phyloP scores from a whole-genome alignment of 164 flowering plant genomes.

The Sextonia rubra region DNA sequence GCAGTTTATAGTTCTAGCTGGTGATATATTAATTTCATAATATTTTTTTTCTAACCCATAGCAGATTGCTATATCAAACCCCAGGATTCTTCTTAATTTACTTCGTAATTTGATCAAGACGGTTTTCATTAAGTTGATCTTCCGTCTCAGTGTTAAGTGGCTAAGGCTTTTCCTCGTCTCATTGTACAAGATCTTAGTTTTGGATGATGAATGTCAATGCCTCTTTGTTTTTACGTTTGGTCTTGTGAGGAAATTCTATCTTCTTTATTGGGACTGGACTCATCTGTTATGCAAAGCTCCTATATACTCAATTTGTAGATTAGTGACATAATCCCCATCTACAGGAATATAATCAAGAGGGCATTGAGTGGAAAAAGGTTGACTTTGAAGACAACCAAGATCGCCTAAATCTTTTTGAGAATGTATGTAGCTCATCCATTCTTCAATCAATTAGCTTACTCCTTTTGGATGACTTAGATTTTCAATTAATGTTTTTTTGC shows the following conservation, averaged over 20 bases:
- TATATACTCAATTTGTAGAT: not conserved
- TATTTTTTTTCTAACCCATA: no score
- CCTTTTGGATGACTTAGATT: not conserved
- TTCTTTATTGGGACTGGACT: not conserved
- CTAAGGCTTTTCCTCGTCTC: no score
- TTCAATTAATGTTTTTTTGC: not conserved
- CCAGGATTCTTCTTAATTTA: no score
- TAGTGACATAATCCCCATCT: not conserved
- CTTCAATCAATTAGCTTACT: not conserved
- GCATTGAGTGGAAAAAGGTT: constrained; percentile 96
- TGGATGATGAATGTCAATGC: not conserved
- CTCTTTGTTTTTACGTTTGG: not conserved
- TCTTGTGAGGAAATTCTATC: not conserved
- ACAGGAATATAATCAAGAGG: constrained; percentile 96
- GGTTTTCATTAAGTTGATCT: no score
- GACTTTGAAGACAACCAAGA: constrained; percentile 98
- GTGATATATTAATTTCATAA: no score
- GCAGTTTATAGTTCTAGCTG: no score
- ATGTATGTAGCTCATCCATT: constrained; percentile 39
- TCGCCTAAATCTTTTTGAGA: constrained; percentile 91
- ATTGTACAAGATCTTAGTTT: not conserved
- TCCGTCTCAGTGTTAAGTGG: no score
- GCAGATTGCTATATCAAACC: no score
- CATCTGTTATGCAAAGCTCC: not conserved
- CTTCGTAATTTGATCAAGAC: no score